These are phyloP conservation scores for Aciculoconidium aculeatum DNA, from an alignment of 805 yeast genomes.

Conservation along the genomic window DNA sequence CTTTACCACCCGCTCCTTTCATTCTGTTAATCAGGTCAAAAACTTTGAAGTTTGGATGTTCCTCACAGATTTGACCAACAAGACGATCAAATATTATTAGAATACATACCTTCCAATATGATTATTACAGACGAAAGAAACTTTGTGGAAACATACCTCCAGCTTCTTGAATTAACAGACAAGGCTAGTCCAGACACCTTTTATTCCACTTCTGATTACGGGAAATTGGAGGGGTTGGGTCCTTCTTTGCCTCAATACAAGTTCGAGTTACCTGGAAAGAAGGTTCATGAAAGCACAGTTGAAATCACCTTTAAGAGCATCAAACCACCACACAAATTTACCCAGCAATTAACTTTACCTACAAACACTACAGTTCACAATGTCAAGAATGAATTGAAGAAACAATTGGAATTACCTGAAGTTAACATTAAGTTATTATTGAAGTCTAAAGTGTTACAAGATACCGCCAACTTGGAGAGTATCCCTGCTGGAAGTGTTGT, in stretches of 20 bases:
- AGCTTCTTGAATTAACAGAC: slow-evolving; percentile 41
- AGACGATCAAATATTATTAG: not conserved
- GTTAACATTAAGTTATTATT: slow-evolving; percentile 45
- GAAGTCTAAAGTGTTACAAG: slow-evolving; percentile 60
- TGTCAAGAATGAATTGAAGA: slow-evolving; percentile 32
- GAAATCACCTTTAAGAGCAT: slow-evolving; percentile 53
- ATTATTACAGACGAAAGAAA: slow-evolving; percentile 27
- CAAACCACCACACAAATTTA: slow-evolving; percentile 63
- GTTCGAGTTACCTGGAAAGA: slow-evolving; percentile 22
- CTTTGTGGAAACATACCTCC: slow-evolving; percentile 45
- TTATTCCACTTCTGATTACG: slow-evolving; percentile 26
- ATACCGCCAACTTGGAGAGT: slow-evolving; percentile 35
- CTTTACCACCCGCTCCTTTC: too few relatives aligned
- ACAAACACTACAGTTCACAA: slow-evolving; percentile 28
- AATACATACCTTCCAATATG: not conserved
- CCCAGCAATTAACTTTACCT: slow-evolving; percentile 20
- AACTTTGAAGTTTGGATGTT: too few relatives aligned
- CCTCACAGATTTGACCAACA: too few relatives aligned
- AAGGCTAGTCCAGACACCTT: slow-evolving; percentile 28
- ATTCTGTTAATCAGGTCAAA: too few relatives aligned
- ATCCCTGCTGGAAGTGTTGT: slow-evolving; percentile 3
- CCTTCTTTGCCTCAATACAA: slow-evolving; percentile 46
- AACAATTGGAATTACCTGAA: slow-evolving; percentile 18
- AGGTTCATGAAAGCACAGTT: slow-evolving; percentile 10
- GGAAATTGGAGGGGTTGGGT: slow-evolving; percentile 29